Conservation (phyloP, 176 grass and related monocot species). For the Bromus sterilis region DNA sequence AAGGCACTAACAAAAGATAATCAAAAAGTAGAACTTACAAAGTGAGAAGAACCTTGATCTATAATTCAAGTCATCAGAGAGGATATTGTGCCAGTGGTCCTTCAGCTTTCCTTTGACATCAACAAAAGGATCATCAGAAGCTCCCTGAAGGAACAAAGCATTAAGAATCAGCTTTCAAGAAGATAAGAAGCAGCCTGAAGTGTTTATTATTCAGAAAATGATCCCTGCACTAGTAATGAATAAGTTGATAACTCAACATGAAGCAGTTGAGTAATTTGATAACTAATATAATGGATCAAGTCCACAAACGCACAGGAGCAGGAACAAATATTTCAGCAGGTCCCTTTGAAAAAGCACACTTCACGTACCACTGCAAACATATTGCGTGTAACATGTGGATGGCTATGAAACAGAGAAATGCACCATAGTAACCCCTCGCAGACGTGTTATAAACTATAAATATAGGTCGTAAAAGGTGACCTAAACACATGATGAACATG, state of each 20-base stretch:
- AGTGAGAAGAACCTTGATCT: slow-evolving; percentile 55
- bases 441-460: not conserved
- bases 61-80: slow-evolving; percentile 33
- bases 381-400: not conserved
- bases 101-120: slow-evolving; percentile 41
- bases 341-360: not conserved
- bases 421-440: not conserved
- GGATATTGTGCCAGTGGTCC: slow-evolving; percentile 49
- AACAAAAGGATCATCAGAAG: slow-evolving; percentile 18
- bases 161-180: not conserved
- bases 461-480: not conserved
- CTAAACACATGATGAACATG: not conserved
- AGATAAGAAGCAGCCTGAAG: not conserved
- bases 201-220: not conserved
- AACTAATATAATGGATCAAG: not conserved
- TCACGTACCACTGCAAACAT: not conserved
- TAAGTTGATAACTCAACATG: not conserved
- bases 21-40: slow-evolving; percentile 39
- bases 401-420: not conserved
- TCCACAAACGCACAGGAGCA: not conserved
- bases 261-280: not conserved
- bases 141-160: slow-evolving; percentile 27
- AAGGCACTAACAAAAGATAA: not conserved
- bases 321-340: not conserved
- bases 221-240: not conserved